Base-by-base conservation (phyloP, 1,284 basidiomycete genomes). In the Trichosporon sp. region DNA sequence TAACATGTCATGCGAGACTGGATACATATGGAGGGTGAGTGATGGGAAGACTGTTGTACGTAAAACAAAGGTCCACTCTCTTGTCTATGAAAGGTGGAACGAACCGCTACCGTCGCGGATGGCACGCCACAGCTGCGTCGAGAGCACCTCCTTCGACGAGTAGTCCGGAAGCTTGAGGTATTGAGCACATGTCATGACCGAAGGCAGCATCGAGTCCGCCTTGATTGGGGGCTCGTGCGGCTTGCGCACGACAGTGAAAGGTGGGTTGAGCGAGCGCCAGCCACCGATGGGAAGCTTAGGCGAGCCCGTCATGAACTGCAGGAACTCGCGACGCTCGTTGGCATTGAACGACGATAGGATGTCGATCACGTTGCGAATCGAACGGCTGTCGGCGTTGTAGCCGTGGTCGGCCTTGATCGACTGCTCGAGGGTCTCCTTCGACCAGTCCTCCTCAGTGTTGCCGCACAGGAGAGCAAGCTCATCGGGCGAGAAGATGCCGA, bases 261-360 rank as follows among this genome's bases (percentile, higher is more conserved):
- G 88, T 2, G 96, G 96, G 72, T 91, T 95, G 63, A 99, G 84
- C 2, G 92, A 94, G 56, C 91, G 88, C 88, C 99, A 99, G 60
- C 96, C 92, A 69, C 95, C 95, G 66, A 98, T 96, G 19, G 92
- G 92, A 56, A 95, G 78, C 77, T 92, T 93, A 13, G 91, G 91
- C 73, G 94, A 94, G 62, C 96, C 96, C 13, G 96, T 98, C 71
- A 97, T 92, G 76, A 99, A 99, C 77, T 98, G 95, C 58, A 99
- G 82, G 81, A 91, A 98, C 66, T 89, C 88, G 65, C 96, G 88
- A 40, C 95, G 87, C 52, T 87, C 86, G 2, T 85, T 78, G 21
- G 79, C 79, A 71, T 91, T 88, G 74, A 91, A 97, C 59, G 86
- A 85, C 0, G 91, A 84, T 88, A 99, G 91, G 71, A 95, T 86